Percentiles rank a stretch among this genome's conserved stretches.
Conservation (phyloP, 805 yeast genomes). For the Suhomyces pyralidae region DNA sequence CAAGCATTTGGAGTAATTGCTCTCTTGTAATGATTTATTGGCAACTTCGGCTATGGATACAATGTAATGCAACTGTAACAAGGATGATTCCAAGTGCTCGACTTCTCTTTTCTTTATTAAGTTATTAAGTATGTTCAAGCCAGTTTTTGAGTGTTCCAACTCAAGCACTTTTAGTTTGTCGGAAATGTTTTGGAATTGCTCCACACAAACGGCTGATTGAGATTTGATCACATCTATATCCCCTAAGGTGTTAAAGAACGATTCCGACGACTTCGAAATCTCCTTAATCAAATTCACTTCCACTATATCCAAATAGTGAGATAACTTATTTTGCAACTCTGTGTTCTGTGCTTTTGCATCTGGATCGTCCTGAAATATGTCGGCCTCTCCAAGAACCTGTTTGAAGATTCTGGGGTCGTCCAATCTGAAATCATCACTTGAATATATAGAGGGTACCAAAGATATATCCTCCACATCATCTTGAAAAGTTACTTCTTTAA, state of each 20-base stretch:
- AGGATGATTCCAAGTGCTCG: constrained; percentile 58
- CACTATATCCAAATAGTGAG: constrained; percentile 79
- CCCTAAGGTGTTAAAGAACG: constrained; percentile 80
- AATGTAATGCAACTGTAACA: constrained; percentile 50
- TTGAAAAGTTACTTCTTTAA: constrained; percentile 1
- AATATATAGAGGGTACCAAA: constrained; percentile 65
- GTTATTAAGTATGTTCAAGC: constrained; percentile 48
- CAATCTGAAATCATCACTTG: constrained; percentile 65
- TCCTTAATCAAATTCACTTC: constrained; percentile 79
- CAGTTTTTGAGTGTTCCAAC: constrained; percentile 46
- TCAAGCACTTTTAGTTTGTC: constrained; percentile 46
- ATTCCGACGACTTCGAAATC: constrained; percentile 78
- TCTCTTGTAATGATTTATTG: constrained; percentile 42
- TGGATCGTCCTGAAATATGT: constrained; percentile 33
- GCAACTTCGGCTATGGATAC: constrained; percentile 23
- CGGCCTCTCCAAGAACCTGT: constrained; percentile 62
- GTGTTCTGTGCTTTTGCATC: constrained; percentile 37
- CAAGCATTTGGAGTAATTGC: constrained; percentile 53
- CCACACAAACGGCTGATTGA: constrained; percentile 51
- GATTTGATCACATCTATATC: constrained; percentile 65
- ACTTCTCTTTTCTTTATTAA: constrained; percentile 56
- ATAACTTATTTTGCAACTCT: constrained; percentile 69
- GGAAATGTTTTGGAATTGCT: constrained; percentile 45
- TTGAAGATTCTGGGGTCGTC: constrained; percentile 87
- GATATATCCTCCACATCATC: constrained; percentile 8